Conservation (phyloP, 768 basidiomycete genomes). For the Lyophyllum decastes region DNA sequence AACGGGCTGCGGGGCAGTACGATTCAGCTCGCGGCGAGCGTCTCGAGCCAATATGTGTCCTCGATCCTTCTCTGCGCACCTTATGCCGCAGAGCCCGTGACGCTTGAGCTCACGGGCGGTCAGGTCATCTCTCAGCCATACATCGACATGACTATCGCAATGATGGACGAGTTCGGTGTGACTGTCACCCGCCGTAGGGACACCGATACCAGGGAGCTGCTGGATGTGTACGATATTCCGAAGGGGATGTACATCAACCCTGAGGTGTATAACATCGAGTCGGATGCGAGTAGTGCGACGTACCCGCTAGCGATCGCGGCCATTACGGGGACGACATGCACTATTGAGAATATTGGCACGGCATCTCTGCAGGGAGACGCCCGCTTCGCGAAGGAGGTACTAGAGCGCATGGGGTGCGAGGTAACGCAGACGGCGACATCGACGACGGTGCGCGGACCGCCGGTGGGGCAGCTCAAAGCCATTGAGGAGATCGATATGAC, state of each 20-base stretch:
- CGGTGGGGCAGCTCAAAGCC: conserved; percentile 76
- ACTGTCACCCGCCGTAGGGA: conserved; percentile 68
- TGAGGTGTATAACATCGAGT: conserved; percentile 83
- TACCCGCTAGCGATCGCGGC: conserved; percentile 98
- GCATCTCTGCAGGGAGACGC: conserved; percentile 97
- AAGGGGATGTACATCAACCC: conserved; percentile 80
- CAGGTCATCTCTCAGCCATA: conserved; percentile 98
- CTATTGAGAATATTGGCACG: conserved; percentile 89
- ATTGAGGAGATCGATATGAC: conserved; percentile 95
- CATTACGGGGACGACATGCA: conserved; percentile 95
- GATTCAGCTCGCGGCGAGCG: conserved; percentile 88
- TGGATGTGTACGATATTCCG: conserved; percentile 90
- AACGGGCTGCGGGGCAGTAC: conserved; percentile 79
- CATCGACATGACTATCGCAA: conserved; percentile 99
- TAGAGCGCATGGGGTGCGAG: conserved; percentile 93
- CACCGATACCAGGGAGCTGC: conserved; percentile 52
- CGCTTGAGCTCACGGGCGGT: conserved; percentile 88
- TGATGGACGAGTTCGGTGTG: conserved; percentile 95
- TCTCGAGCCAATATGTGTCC: conserved; percentile 98
- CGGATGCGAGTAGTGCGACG: conserved; percentile 93
- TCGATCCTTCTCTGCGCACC: conserved; percentile 96
- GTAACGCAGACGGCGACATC: conserved; percentile 86
- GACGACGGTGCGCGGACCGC: conserved; percentile 92
- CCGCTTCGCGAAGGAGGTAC: conserved; percentile 87
- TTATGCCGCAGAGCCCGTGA: conserved; percentile 82